phyloP scores from a whole-genome alignment of 148 eudicot genomes.

The Selenicereus undatus region DNA sequence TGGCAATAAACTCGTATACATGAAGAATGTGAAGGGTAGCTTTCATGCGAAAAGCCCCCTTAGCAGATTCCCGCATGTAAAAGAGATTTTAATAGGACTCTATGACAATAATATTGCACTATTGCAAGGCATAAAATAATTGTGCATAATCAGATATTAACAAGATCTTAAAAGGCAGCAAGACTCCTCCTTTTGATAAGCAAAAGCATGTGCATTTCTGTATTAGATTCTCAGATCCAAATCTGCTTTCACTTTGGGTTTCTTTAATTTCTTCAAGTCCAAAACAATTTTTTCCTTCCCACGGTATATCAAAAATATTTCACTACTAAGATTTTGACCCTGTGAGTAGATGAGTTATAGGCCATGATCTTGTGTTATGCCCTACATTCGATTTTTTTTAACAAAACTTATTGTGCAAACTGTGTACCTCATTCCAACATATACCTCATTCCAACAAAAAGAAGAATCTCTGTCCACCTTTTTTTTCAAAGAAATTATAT shows the following conservation, averaged over 20 bases:
- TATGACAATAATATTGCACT: background rate
- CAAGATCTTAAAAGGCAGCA: conserved; percentile 23
- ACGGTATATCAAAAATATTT: background rate
- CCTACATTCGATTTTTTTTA: too few relatives aligned
- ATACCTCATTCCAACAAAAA: too few relatives aligned
- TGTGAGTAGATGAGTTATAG: too few relatives aligned
- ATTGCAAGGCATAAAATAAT: background rate
- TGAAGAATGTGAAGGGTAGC: background rate
- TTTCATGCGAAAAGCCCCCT: conserved; percentile 1
- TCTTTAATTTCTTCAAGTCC: background rate
- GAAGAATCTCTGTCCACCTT: too few relatives aligned
- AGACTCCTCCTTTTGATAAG: conserved; percentile 41
- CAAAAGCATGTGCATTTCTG: conserved; percentile 48
- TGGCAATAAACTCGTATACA: background rate
- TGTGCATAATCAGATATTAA: background rate
- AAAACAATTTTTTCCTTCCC: background rate
- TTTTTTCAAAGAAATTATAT: too few relatives aligned
- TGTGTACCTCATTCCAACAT: too few relatives aligned
- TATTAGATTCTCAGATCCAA: conserved; percentile 47
- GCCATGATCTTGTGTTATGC: too few relatives aligned
- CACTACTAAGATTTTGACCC: background rate
- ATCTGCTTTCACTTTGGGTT: conserved; percentile 26
- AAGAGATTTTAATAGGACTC: background rate
- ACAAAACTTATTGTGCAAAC: too few relatives aligned
- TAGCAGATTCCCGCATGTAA: conserved; percentile 6